phyloP scores from a whole-genome alignment of 2,329 filamentous ascomycete species.

The Phaeosphaeriaceae sp. region DNA sequence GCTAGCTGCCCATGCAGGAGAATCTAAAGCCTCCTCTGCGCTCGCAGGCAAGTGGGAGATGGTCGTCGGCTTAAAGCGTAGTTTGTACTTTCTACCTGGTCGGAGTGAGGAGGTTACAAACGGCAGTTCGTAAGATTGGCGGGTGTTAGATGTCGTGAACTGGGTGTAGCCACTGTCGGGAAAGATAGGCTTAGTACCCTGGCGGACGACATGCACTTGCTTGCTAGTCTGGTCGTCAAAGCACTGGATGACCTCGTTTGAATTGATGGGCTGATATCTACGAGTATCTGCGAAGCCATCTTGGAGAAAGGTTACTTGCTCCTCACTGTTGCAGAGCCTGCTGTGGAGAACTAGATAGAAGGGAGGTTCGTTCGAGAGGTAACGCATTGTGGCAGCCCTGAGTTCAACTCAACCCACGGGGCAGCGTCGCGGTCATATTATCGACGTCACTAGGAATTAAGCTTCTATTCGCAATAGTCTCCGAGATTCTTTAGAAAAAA shows the following conservation, averaged over 20 bases:
- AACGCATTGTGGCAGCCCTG: slow-evolving; percentile 6
- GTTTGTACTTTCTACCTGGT: slow-evolving; percentile 10
- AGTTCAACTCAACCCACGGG: too few species aligned
- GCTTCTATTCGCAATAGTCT: slow-evolving; percentile 1
- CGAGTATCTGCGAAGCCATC: slow-evolving; percentile 8
- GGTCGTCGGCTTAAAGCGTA: slow-evolving; percentile 4
- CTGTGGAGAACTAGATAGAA: slow-evolving; percentile 7
- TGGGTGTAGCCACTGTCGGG: background rate
- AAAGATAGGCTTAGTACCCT: slow-evolving; percentile 6
- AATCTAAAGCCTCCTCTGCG: slow-evolving; percentile 1
- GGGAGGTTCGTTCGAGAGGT: slow-evolving; percentile 10
- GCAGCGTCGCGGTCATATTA: too few species aligned
- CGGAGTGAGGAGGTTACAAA: slow-evolving; percentile 10
- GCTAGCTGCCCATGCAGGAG: background rate
- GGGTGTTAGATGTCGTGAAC: slow-evolving; percentile 7
- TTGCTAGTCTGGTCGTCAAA: slow-evolving; percentile 9
- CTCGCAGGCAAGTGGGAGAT: slow-evolving; percentile 11
- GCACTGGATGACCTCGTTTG: slow-evolving; percentile 8
- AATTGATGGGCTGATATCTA: slow-evolving; percentile 9
- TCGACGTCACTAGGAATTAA: too few species aligned
- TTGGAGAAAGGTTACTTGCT: slow-evolving; percentile 9
- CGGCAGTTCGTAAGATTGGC: slow-evolving; percentile 6
- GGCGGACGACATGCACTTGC: slow-evolving; percentile 9
- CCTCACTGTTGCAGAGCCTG: background rate
- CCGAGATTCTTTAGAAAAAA: background rate